Evolutionary conservation across 345 rosid species (phyloP).

Genomic region (Brassica carinata): DNA sequence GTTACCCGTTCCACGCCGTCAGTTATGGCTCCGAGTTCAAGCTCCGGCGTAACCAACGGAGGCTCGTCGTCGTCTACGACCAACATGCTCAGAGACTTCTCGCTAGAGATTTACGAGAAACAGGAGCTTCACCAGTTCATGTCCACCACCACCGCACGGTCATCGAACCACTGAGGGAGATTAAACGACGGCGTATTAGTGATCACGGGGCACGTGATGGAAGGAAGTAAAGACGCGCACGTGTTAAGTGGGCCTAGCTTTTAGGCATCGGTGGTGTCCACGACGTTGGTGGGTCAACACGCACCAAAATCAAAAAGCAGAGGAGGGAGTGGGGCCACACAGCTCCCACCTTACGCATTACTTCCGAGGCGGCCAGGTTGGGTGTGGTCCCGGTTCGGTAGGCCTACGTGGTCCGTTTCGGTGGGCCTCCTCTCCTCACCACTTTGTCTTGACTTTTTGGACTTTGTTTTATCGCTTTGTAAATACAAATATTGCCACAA

Average conservation of each 20-base stretch:
- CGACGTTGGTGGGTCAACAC: conserved; percentile 53
- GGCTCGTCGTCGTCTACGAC: conserved; percentile 26
- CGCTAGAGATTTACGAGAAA: conserved; percentile 70
- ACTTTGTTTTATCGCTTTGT: conserved; percentile 3
- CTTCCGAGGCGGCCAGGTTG: conserved; percentile 52
- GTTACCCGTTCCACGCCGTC: conserved; percentile 45
- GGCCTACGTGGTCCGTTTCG: conserved; percentile 50
- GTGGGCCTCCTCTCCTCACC: conserved; percentile 25
- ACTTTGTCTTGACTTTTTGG: conserved; percentile 24
- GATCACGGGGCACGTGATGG: conserved; percentile 53
- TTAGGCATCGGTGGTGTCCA: conserved; percentile 51
- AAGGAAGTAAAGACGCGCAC: conserved; percentile 46
- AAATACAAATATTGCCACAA: background rate
- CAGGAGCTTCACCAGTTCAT: conserved; percentile 68
- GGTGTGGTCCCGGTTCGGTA: conserved; percentile 50
- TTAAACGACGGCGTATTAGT: conserved; percentile 4
- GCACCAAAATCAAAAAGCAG: conserved; percentile 28
- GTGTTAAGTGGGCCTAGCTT: conserved; percentile 59
- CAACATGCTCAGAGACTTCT: conserved; percentile 68
- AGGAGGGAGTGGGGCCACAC: conserved; percentile 29
- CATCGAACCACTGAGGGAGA: conserved; percentile 50
- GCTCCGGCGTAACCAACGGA: conserved; percentile 38
- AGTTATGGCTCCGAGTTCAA: conserved; percentile 59
- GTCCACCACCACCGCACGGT: conserved; percentile 41
- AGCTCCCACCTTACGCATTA: conserved; percentile 43